phyloP scores from a whole-genome alignment of 2,329 filamentous ascomycete genomes.

The Sarocladium strictum region DNA sequence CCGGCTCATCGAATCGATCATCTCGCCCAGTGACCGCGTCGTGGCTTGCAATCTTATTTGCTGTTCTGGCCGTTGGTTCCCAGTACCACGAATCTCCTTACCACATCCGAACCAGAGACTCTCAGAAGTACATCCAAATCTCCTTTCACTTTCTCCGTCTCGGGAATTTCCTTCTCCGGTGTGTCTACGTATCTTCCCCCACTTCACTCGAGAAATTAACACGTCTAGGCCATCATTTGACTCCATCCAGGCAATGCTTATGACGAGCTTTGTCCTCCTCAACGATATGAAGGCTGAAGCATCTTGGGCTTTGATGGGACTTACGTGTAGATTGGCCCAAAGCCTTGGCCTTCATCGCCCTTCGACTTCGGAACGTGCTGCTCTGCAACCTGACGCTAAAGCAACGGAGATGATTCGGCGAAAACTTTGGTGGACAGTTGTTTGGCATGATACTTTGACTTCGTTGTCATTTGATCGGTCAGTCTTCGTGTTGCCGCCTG shows the following conservation, averaged over 20 bases:
- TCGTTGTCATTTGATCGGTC: constrained; percentile 61
- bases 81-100: constrained; percentile 62
- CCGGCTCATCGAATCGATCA: constrained; percentile 34
- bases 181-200: constrained; percentile 11
- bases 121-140: constrained; percentile 56
- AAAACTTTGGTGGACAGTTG: constrained; percentile 58
- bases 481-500: neutral
- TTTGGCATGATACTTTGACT: constrained; percentile 62
- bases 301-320: constrained; percentile 58
- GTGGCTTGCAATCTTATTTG: constrained; percentile 61
- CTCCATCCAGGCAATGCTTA: constrained; percentile 57
- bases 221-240: constrained; percentile 52
- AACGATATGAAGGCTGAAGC: constrained; percentile 67
- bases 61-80: constrained; percentile 58
- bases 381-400: constrained; percentile 32
- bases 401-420: constrained; percentile 50
- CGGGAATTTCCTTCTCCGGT: constrained; percentile 58
- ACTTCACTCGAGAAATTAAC: neutral
- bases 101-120: constrained; percentile 52
- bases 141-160: constrained; percentile 60
- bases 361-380: constrained; percentile 33
- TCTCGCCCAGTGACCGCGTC: constrained; percentile 53
- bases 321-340: constrained; percentile 60
- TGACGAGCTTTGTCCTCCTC: constrained; percentile 57
- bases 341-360: constrained; percentile 54